These are phyloP conservation scores for Articulospora tetracladia DNA, from an alignment of 495 filamentous ascomycete species.

Conservation along the genomic window DNA sequence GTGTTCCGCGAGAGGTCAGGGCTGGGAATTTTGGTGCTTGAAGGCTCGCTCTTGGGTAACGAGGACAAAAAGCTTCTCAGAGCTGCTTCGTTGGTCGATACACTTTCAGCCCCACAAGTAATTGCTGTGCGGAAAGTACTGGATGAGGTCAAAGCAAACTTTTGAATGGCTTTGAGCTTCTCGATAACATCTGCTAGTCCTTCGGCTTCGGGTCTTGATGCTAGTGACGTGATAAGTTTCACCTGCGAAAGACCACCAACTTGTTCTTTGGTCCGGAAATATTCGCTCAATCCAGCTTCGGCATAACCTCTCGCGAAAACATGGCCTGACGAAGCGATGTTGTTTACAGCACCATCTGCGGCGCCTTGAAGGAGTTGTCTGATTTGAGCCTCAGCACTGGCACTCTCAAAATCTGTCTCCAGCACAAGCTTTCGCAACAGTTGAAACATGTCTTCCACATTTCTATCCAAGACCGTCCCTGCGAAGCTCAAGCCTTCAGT, in stretches of 20 bases:
- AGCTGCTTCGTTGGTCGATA: constrained; percentile 64
- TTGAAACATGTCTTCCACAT: constrained; percentile 87
- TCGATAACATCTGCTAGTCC: constrained; percentile 69
- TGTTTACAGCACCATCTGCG: constrained; percentile 86
- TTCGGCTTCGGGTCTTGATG: constrained; percentile 50
- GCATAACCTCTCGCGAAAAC: constrained; percentile 79
- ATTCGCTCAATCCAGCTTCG: constrained; percentile 69
- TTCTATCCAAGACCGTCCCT: constrained; percentile 82
- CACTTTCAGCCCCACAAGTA: constrained; percentile 74
- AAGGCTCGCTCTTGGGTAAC: constrained; percentile 42
- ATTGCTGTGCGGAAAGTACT: constrained; percentile 70
- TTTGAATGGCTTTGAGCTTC: constrained; percentile 85
- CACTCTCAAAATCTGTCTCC: constrained; percentile 85
- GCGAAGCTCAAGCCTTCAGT: constrained; percentile 79
- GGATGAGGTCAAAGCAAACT: constrained; percentile 59
- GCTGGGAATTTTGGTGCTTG: constrained; percentile 29
- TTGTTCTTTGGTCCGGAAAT: constrained; percentile 71
- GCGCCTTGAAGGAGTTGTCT: constrained; percentile 78
- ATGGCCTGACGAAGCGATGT: constrained; percentile 84
- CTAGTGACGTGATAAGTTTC: constrained; percentile 68
- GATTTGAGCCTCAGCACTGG: constrained; percentile 75
- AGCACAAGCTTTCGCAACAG: constrained; percentile 72
- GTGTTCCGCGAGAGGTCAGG: constrained; percentile 35
- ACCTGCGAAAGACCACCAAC: constrained; percentile 83
- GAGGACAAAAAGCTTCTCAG: constrained; percentile 66